Conservation (phyloP, 2,329 filamentous ascomycete genomes). For the Aspergillus sp. region DNA sequence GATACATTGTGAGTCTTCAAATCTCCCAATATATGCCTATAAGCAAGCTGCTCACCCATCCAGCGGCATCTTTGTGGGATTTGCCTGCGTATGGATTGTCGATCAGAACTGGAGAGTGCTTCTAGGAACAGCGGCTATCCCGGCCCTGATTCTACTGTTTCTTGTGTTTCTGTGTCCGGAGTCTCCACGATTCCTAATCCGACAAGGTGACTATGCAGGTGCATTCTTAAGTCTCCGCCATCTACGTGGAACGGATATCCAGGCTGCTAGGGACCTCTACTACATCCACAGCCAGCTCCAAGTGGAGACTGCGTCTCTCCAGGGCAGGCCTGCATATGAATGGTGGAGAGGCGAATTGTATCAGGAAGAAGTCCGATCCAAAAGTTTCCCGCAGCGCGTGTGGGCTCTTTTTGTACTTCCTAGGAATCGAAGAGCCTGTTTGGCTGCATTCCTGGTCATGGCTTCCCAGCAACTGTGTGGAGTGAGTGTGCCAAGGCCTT, state of each 20-base stretch:
- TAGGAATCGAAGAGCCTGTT: constrained; percentile 23
- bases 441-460: constrained; percentile 28
- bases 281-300: constrained; percentile 31
- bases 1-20: constrained; percentile 16
- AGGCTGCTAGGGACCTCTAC: constrained; percentile 36
- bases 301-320: constrained; percentile 23
- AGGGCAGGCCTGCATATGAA: not conserved
- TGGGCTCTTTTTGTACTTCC: constrained; percentile 18
- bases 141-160: constrained; percentile 44
- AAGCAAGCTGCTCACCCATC: not conserved
- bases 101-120: constrained; percentile 45
- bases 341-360: constrained; percentile 6
- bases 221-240: constrained; percentile 33
- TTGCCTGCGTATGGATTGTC: constrained; percentile 12
- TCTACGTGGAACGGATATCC: constrained; percentile 32
- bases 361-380: constrained; percentile 9
- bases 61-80: constrained; percentile 17
- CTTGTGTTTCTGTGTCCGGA: constrained; percentile 46
- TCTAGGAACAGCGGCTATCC: constrained; percentile 47
- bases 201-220: constrained; percentile 22
- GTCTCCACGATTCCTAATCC: constrained; percentile 41
- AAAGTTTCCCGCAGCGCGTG: constrained; percentile 17
- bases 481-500: constrained; percentile 6
- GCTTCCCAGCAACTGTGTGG: constrained; percentile 30
- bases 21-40: not conserved